Evolutionary conservation across 805 yeast species (phyloP), one percentile per base, ranked within the genome.

Genomic region (Hanseniaspora occidentalis): DNA sequence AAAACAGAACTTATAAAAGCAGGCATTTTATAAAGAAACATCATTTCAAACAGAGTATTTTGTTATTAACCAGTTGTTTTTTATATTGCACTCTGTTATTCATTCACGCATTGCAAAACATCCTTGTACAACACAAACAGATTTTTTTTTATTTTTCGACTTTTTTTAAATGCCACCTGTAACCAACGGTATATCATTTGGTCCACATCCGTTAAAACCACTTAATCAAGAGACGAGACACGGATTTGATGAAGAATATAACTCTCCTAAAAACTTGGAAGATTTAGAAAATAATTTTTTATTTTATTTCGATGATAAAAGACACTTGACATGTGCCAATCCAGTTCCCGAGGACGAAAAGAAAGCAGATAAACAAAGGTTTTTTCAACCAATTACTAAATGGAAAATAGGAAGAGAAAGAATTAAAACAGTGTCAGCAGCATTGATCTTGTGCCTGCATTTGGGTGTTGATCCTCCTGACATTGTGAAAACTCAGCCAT

Each of bases 391-490:
- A 3, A 79, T 83, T 2, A 61, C 75, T 2, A 96, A 89, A 54
- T 92, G 98, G 98, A 82, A 94, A 48, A 72, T 79, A 23, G 82
- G 85, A 70, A 77, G 80, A 45, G 95, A 86, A 49, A 73, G 96
- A 35, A 95, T 83, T 53, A 83, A 88, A 55, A 92, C 98, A 1
- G 85, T 88, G 10, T 79, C 84, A 41, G 98, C 96, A 0, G 96
- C 95, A 13, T 65, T 92, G 7, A 86, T 92, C 38, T 64, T 92
- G 37, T 92, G 98, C 58, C 65, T 92, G 29, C 92, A 92, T 54
- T 61, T 89, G 20, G 96, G 97, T 7, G 96, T 92, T 1, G 97
- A 89, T 50, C 98, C 98, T 2, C 98, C 98, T 1, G 98, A 92
- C 60, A 77, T 88, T 21, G 76, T 84, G 55, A 84, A 86, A 56